Evolutionary conservation across 441 rosid genomes (phyloP).

Genomic region (Euphorbia neoarborescens): DNA sequence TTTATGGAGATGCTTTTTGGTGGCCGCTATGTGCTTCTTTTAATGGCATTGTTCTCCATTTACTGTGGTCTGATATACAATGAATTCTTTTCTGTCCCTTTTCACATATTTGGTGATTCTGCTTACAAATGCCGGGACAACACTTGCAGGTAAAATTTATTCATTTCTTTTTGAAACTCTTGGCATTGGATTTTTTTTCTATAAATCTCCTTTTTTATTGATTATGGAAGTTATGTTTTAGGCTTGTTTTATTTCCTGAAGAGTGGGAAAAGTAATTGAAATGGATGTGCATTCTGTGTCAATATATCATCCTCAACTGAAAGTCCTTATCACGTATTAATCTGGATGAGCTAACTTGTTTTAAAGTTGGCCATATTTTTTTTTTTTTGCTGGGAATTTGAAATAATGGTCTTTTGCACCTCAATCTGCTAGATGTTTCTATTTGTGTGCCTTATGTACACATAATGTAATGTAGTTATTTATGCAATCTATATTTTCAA

Average conservation of each 20-base stretch:
- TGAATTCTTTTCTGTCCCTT: slow-evolving; percentile 92
- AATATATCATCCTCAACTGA: neutral
- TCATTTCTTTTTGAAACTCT: slow-evolving; percentile 6
- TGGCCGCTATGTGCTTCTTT: slow-evolving; percentile 80
- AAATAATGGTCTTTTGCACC: slow-evolving; percentile 10
- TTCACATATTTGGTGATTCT: slow-evolving; percentile 80
- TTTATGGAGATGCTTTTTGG: slow-evolving; percentile 97
- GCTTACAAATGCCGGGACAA: slow-evolving; percentile 84
- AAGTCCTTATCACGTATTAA: neutral
- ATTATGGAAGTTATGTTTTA: neutral
- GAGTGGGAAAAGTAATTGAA: neutral
- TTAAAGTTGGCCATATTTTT: neutral
- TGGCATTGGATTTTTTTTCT: neutral
- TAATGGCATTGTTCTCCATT: slow-evolving; percentile 86
- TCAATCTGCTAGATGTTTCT: slow-evolving; percentile 1
- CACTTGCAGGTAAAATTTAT: slow-evolving; percentile 57
- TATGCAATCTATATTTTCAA: slow-evolving; percentile 3
- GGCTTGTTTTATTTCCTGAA: neutral
- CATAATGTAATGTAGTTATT: neutral
- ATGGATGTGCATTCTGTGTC: neutral
- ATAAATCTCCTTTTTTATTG: neutral
- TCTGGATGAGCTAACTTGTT: slow-evolving; percentile 1
- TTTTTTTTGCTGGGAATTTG: neutral
- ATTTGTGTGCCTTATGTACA: neutral
- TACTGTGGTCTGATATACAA: slow-evolving; percentile 95